phyloP scores from a whole-genome alignment of 345 rosid species.

The Microcos paniculata region DNA sequence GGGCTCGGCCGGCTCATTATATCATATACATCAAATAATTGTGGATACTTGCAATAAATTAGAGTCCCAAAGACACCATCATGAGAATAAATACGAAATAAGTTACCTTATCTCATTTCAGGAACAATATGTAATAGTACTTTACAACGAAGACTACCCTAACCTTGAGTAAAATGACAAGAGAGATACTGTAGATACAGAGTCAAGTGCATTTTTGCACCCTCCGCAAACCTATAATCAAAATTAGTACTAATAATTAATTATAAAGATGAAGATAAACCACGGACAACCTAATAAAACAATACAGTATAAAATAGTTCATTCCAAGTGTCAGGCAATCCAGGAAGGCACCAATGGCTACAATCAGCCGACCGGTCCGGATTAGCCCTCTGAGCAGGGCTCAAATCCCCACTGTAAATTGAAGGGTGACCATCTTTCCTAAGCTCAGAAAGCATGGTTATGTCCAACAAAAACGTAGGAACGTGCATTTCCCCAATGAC shows the following conservation, averaged over 20 bases:
- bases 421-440: slow-evolving; percentile 96
- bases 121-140: neutral
- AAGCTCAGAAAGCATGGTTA: slow-evolving; percentile 80
- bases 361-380: slow-evolving; percentile 83
- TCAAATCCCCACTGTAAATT: slow-evolving; percentile 79
- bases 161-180: neutral
- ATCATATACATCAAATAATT: neutral
- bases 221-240: slow-evolving; percentile 1
- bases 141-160: slow-evolving; percentile 6
- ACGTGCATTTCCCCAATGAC: slow-evolving; percentile 51
- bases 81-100: neutral
- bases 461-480: slow-evolving; percentile 70
- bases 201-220: slow-evolving; percentile 17
- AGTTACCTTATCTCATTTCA: slow-evolving; percentile 10
- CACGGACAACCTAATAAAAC: slow-evolving; percentile 34
- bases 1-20: too few relatives aligned
- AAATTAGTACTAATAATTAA: neutral
- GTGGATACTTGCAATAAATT: neutral
- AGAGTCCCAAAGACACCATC: neutral
- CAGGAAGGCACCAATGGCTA: slow-evolving; percentile 99
- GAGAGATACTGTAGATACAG: neutral
- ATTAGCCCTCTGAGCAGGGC: slow-evolving; percentile 55
- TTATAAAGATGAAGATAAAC: neutral
- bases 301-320: slow-evolving; percentile 64
- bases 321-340: slow-evolving; percentile 96